Evolutionary conservation across 73 alveolate genomes (phyloP).

Genomic region (Diophrys appendiculata): DNA sequence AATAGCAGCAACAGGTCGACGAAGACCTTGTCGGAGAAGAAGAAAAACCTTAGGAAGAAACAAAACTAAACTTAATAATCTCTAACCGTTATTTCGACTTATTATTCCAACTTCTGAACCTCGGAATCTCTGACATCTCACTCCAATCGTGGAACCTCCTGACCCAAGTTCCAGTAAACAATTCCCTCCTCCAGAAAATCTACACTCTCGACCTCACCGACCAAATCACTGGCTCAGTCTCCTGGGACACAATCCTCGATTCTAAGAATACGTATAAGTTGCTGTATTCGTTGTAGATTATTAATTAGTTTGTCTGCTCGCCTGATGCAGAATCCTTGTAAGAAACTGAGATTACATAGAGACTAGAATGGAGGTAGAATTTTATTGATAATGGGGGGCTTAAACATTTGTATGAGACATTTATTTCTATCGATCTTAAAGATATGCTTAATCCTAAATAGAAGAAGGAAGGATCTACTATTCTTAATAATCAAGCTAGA

Average conservation of each 20-base stretch:
- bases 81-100: conserved; percentile 63
- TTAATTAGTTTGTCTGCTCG: conserved; percentile 49
- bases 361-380: conserved; percentile 64
- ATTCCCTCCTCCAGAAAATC: conserved; percentile 30
- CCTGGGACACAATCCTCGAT: conserved; percentile 58
- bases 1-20: too few species aligned
- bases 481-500: conserved; percentile 31
- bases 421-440: conserved; percentile 30
- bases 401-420: conserved; percentile 47
- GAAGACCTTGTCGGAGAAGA: conserved; percentile 28
- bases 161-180: conserved; percentile 68
- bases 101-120: conserved; percentile 55
- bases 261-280: conserved; percentile 54
- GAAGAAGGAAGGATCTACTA: conserved; percentile 1
- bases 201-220: conserved; percentile 29
- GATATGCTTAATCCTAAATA: conserved; percentile 25
- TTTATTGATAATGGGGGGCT: conserved; percentile 65
- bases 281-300: conserved; percentile 64
- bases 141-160: conserved; percentile 63
- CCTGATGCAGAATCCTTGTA: conserved; percentile 37
- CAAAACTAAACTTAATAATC: conserved; percentile 47
- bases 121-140: conserved; percentile 61
- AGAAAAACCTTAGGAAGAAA: conserved; percentile 25
- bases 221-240: conserved; percentile 6
- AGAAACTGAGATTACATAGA: conserved; percentile 59